Percentiles rank a stretch among this genome's conserved stretches.
These are phyloP conservation scores for Glonium stellatum DNA, from an alignment of 495 filamentous ascomycete species.

Conservation along the genomic window DNA sequence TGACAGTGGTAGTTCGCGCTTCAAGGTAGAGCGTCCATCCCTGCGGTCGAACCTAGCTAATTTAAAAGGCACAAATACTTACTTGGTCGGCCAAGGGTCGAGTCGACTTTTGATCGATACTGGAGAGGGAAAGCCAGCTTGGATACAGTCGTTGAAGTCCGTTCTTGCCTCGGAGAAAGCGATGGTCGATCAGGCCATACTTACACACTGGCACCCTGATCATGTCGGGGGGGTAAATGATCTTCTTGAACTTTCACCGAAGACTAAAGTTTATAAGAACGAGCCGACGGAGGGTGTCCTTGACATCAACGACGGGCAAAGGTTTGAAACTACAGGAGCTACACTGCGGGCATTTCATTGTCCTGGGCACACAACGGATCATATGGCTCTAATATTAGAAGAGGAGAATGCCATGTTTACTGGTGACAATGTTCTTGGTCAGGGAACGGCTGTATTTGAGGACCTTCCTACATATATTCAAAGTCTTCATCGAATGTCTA, in stretches of 20 bases:
- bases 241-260: conserved; percentile 54
- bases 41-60: not conserved
- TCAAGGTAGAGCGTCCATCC: conserved; percentile 27
- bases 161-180: conserved; percentile 61
- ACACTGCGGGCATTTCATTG: conserved; percentile 67
- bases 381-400: conserved; percentile 55
- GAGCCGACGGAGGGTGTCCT: conserved; percentile 35
- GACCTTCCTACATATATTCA: conserved; percentile 64
- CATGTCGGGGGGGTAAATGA: conserved; percentile 70
- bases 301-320: conserved; percentile 55
- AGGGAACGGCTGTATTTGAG: conserved; percentile 90
- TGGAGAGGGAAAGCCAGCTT: conserved; percentile 40
- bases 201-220: conserved; percentile 91
- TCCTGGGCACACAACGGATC: conserved; percentile 82
- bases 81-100: conserved; percentile 35
- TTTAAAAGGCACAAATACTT: conserved; percentile 38
- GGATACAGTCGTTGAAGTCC: conserved; percentile 50
- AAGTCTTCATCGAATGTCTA: conserved; percentile 66
- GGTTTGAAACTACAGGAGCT: conserved; percentile 67
- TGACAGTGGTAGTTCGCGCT: conserved; percentile 34
- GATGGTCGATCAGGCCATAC: conserved; percentile 54
- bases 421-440: conserved; percentile 89
- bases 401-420: conserved; percentile 88
- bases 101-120: conserved; percentile 37
- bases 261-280: conserved; percentile 50